Percentiles rank a stretch among this genome's conserved stretches.
Conservation (phyloP, 768 basidiomycete species). For the Tephrocybe sp. region DNA sequence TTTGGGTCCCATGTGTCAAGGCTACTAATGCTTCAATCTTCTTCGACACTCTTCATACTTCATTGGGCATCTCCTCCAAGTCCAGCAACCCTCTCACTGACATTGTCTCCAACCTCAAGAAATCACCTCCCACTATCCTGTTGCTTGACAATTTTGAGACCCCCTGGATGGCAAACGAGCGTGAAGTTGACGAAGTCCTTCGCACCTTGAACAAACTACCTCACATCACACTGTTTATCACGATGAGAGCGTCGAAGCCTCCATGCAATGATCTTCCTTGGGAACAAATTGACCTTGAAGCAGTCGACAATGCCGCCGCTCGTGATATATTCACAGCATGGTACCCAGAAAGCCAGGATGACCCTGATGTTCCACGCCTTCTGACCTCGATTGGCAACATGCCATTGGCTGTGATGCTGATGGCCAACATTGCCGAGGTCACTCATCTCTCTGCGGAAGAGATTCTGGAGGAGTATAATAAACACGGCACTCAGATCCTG, state of each 20-base stretch:
- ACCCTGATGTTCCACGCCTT: slow-evolving; percentile 21
- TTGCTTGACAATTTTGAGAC: slow-evolving; percentile 41
- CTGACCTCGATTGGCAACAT: slow-evolving; percentile 24
- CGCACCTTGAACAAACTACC: neutral
- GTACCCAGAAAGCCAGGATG: slow-evolving; percentile 16
- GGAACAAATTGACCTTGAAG: slow-evolving; percentile 9
- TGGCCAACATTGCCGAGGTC: slow-evolving; percentile 22
- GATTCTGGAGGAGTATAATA: slow-evolving; percentile 4
- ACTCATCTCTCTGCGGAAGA: neutral
- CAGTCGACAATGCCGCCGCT: slow-evolving; percentile 19
- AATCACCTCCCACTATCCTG: too few species aligned
- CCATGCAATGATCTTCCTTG: slow-evolving; percentile 27
- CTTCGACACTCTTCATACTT: too few species aligned
- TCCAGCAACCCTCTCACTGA: too few species aligned
- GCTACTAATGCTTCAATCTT: too few species aligned
- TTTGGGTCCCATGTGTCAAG: too few species aligned
- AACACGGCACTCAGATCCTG: neutral
- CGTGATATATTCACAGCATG: slow-evolving; percentile 21
- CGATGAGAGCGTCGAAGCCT: slow-evolving; percentile 17
- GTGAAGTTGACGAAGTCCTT: slow-evolving; percentile 16
- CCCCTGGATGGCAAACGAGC: slow-evolving; percentile 27
- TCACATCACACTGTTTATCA: neutral
- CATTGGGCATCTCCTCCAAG: too few species aligned
- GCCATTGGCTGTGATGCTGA: slow-evolving; percentile 32
- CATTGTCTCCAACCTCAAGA: too few species aligned